A percentile compares a stretch with the other conserved stretches of the same genome.
phyloP scores from a whole-genome alignment of 768 basidiomycete genomes.

The Podaxis mareebaensis region DNA sequence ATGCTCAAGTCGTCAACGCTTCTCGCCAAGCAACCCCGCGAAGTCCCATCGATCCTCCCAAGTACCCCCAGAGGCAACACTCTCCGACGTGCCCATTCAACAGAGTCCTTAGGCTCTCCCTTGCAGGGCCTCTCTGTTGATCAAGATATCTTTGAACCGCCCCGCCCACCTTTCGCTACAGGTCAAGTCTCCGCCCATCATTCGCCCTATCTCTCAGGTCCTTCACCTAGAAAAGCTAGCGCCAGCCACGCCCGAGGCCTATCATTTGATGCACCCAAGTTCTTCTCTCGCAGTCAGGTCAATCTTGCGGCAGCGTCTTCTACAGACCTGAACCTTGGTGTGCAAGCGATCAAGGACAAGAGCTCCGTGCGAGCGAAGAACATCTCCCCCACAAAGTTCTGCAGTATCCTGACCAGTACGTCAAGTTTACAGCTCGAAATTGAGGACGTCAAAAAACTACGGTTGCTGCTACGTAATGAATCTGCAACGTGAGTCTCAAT shows the following conservation, averaged over 20 bases:
- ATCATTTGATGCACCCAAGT: constrained; percentile 56
- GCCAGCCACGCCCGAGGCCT: constrained; percentile 53
- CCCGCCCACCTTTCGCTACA: constrained; percentile 33
- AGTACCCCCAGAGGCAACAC: constrained; percentile 47
- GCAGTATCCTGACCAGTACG: constrained; percentile 62
- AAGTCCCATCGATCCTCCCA: constrained; percentile 33
- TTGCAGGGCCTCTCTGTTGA: constrained; percentile 38
- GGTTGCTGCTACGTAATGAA: constrained; percentile 87
- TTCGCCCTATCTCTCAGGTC: constrained; percentile 35
- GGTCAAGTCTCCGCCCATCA: constrained; percentile 42
- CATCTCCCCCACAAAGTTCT: constrained; percentile 65
- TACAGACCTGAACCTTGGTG: constrained; percentile 39
- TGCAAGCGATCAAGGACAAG: constrained; percentile 53
- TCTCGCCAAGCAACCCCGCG: constrained; percentile 44
- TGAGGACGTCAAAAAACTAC: constrained; percentile 82
- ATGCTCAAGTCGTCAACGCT: constrained; percentile 87
- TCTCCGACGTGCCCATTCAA: constrained; percentile 72
- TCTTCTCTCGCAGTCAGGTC: constrained; percentile 56
- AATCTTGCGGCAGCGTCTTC: constrained; percentile 40
- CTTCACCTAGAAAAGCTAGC: constrained; percentile 41
- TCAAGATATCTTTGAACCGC: constrained; percentile 40
- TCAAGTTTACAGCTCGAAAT: constrained; percentile 82
- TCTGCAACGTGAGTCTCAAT: constrained; percentile 63
- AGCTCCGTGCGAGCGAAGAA: constrained; percentile 40
- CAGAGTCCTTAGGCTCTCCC: constrained; percentile 66